Evolutionary conservation across 176 grass and related monocot species (phyloP), one percentile per base, ranked within the genome.

Genomic region (Areca catechu): DNA sequence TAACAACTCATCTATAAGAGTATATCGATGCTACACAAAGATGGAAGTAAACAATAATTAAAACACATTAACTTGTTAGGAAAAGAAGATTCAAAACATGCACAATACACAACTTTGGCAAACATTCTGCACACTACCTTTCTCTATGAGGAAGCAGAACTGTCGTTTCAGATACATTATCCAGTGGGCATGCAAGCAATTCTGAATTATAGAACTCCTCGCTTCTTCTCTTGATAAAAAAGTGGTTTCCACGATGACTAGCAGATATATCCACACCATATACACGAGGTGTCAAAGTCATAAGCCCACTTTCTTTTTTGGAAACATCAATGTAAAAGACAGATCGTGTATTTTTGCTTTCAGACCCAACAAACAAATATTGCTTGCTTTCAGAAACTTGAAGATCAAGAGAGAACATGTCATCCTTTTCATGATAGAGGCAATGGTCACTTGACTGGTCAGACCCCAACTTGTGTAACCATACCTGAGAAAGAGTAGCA

Each of bases 161-260:
- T 49, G 65, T 84, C 19, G 79, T 81, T 60, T 87, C 86, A 62
- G 80, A 68, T 66, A 90, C 80, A 84, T 90, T 90, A 21, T 87
- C 63, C 67, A 87, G 52, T 22, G 92, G 92, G 37, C 92, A 96
- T 65, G 76, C 66, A 72, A 96, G 64, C 56, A 96, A 70, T 62
- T 96, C 92, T 1, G 91, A 95, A 74, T 95, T 95, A 73, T 87
- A 95, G 68, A 83, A 87, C 68, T 88, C 71, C 0, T 96, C 69
- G 37, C 92, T 96, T 78, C 83, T 65, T 50, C 86, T 89, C 65
- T 59, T 87, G 68, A 96, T 82, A 69, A 88, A 90, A 60, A 95
- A 95, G 72, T 90, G 67, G 30, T 90, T 83, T 53, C 91, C 91
- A 60, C 74, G 74, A 64, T 95, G 86, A 54, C 79, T 89, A 59